These are phyloP conservation scores for Spathaspora sp. DNA, from an alignment of 1,139 yeast species.

Conservation along the genomic window DNA sequence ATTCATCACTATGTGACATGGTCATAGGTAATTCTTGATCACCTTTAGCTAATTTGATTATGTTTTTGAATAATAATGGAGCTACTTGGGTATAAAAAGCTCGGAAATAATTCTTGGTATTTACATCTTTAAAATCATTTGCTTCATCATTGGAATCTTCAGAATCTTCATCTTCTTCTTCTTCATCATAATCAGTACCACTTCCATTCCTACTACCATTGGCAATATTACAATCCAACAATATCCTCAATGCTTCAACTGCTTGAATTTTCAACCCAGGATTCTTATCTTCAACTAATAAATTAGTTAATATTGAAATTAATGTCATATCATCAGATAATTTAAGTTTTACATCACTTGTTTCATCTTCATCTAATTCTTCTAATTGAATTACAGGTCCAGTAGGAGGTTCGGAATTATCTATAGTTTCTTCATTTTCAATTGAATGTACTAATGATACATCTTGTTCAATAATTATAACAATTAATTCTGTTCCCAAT, in stretches of 20 bases:
- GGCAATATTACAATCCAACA: slow-evolving; percentile 61
- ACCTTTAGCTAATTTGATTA: slow-evolving; percentile 32
- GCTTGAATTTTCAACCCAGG: slow-evolving; percentile 81
- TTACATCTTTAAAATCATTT: slow-evolving; percentile 31
- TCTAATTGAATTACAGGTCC: slow-evolving; percentile 1
- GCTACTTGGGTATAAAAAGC: slow-evolving; percentile 68
- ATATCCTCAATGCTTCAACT: slow-evolving; percentile 73
- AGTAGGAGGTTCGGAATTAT: slow-evolving; percentile 34
- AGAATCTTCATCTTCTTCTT: too few species aligned
- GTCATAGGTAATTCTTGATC: background rate
- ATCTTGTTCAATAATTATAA: slow-evolving; percentile 83
- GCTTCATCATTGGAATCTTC: slow-evolving; percentile 1
- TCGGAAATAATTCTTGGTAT: slow-evolving; percentile 52
- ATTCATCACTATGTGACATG: slow-evolving; percentile 26
- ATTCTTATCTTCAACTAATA: slow-evolving; percentile 62
- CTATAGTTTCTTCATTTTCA: slow-evolving; percentile 36
- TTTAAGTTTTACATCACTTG: slow-evolving; percentile 27
- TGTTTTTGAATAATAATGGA: slow-evolving; percentile 51
- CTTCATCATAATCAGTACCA: slow-evolving; percentile 4
- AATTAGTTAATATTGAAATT: slow-evolving; percentile 56
- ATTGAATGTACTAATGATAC: slow-evolving; percentile 58
- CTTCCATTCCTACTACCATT: slow-evolving; percentile 6
- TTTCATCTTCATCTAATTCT: slow-evolving; percentile 16
- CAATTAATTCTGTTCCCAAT: slow-evolving; percentile 79
- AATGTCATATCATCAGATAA: slow-evolving; percentile 62